Evolutionary conservation across 352 stramenopile species (phyloP).

Genomic region (Stramenopiles sp.): DNA sequence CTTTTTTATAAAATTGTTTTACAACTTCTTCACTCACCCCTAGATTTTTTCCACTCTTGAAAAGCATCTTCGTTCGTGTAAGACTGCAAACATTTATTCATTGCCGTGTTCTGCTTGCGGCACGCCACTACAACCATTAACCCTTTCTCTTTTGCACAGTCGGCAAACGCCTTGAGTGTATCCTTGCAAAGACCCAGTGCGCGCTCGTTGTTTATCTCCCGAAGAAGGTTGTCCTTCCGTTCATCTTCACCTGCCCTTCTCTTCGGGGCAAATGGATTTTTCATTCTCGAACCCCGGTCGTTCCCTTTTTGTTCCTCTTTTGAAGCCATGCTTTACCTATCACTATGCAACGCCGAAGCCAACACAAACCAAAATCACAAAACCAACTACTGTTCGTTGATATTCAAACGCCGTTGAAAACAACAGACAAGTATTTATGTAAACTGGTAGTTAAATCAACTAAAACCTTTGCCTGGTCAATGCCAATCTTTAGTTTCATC

Average conservation of each 20-base stretch:
- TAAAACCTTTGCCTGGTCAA: too few relatives aligned
- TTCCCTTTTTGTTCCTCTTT: neutral
- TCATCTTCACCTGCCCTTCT: neutral
- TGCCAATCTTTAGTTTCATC: too few relatives aligned
- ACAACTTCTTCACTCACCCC: too few relatives aligned
- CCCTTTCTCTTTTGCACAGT: conserved; percentile 3
- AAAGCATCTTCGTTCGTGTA: conserved; percentile 11
- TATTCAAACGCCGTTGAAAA: too few relatives aligned
- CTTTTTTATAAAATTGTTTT: too few relatives aligned
- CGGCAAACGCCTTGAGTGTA: neutral
- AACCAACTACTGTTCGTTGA: too few relatives aligned
- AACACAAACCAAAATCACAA: too few relatives aligned
- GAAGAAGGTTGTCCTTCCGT: neutral
- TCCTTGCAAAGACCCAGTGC: neutral
- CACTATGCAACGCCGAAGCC: too few relatives aligned
- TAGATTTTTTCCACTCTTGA: conserved; percentile 10
- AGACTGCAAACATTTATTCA: neutral
- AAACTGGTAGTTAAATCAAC: too few relatives aligned
- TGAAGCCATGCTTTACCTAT: too few relatives aligned
- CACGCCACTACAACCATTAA: conserved; percentile 9
- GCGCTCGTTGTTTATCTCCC: conserved; percentile 5
- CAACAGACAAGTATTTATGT: too few relatives aligned
- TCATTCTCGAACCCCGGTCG: neutral
- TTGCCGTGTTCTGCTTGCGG: conserved; percentile 1
- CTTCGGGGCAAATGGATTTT: neutral